These are phyloP conservation scores for Botrytis pseudocinerea DNA, from an alignment of 2,329 filamentous ascomycete species.

Conservation along the genomic window DNA sequence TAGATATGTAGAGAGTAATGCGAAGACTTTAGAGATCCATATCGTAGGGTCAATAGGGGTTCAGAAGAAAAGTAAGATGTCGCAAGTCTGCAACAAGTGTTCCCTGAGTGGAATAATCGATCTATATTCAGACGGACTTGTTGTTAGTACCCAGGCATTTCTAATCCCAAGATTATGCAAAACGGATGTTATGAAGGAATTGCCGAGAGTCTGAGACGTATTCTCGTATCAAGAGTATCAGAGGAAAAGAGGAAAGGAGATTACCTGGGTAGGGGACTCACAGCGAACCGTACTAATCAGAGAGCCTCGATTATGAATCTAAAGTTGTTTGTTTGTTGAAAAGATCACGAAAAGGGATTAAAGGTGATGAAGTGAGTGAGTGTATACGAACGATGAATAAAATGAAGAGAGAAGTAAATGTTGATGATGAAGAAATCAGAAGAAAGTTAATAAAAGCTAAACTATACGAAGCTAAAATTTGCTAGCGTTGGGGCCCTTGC, in stretches of 20 bases:
- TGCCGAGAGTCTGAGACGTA: constrained; percentile 3
- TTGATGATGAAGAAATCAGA: background rate
- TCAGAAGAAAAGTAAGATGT: background rate
- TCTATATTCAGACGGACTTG: constrained; percentile 5
- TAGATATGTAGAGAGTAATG: background rate
- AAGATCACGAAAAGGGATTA: background rate
- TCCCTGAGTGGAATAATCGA: background rate
- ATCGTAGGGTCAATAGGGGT: background rate
- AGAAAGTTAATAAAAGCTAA: background rate
- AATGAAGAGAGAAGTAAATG: background rate
- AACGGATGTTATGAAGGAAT: background rate
- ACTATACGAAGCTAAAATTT: constrained; percentile 16
- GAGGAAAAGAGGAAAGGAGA: background rate
- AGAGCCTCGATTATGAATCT: background rate
- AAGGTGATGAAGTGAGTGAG: background rate
- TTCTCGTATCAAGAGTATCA: background rate
- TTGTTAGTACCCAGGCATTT: background rate
- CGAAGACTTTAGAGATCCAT: background rate
- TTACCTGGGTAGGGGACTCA: background rate
- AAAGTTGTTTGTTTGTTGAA: background rate
- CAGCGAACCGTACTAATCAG: background rate
- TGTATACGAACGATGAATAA: background rate
- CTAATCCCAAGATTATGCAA: constrained; percentile 10
- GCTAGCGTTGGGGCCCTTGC: constrained; percentile 5
- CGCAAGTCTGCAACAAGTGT: background rate